Conservation (phyloP, 345 rosid genomes). For the Eucalyptus curtisii region DNA sequence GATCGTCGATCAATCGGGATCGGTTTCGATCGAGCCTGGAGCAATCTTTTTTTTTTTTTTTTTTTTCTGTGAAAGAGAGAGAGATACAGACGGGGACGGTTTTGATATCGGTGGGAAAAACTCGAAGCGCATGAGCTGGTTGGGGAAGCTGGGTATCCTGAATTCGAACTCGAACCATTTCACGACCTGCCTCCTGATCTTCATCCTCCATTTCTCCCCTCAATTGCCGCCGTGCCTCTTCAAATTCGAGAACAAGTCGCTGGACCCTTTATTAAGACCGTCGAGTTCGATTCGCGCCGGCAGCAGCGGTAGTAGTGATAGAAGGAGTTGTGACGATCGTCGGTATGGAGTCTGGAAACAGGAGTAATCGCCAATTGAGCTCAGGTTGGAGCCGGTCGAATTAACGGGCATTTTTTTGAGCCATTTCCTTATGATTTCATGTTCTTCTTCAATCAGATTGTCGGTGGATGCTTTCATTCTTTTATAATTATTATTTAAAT, state of each 20-base stretch:
- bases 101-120: not conserved
- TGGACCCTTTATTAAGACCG: slow-evolving; percentile 26
- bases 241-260: slow-evolving; percentile 30
- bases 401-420: not conserved
- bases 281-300: not conserved
- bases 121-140: slow-evolving; percentile 89
- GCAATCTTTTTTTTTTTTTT: not conserved
- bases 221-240: slow-evolving; percentile 44
- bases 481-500: not conserved
- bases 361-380: slow-evolving; percentile 66
- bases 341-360: slow-evolving; percentile 57
- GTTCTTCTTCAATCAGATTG: not conserved
- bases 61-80: not conserved
- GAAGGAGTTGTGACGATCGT: not conserved
- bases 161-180: slow-evolving; percentile 61
- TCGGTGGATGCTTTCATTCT: not conserved
- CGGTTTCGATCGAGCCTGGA: not conserved
- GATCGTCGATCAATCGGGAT: not conserved
- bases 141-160: slow-evolving; percentile 57
- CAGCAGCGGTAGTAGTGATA: not conserved
- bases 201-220: slow-evolving; percentile 76
- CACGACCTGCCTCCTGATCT: slow-evolving; percentile 65
- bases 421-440: not conserved
- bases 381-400: slow-evolving; percentile 29
- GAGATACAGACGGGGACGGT: not conserved